phyloP scores from a whole-genome alignment of 495 filamentous ascomycete genomes.

The Penicillium angulare region DNA sequence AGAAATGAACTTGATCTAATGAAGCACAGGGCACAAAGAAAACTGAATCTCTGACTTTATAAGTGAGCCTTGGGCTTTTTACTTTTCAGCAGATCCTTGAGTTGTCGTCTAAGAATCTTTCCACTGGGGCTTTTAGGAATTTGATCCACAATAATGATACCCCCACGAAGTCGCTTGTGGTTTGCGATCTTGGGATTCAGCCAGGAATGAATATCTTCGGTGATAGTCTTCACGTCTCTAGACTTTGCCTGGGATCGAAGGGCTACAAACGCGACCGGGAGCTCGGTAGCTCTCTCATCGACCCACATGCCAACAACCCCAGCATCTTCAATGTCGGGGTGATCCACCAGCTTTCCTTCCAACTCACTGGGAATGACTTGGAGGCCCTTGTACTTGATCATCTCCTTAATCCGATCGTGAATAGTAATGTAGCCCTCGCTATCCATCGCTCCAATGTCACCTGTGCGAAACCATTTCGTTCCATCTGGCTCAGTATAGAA shows the following conservation, averaged over 20 bases:
- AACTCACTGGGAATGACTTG: slow-evolving; percentile 79
- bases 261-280: slow-evolving; percentile 73
- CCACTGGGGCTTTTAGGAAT: slow-evolving; percentile 77
- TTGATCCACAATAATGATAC: slow-evolving; percentile 67
- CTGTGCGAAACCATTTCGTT: slow-evolving; percentile 57
- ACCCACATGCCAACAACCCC: slow-evolving; percentile 67
- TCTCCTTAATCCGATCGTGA: slow-evolving; percentile 73
- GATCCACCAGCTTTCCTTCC: slow-evolving; percentile 63
- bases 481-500: slow-evolving; percentile 47
- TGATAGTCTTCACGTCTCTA: slow-evolving; percentile 31
- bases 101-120: slow-evolving; percentile 72
- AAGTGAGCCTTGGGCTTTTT: slow-evolving; percentile 15
- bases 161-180: slow-evolving; percentile 72
- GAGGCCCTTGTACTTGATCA: slow-evolving; percentile 79
- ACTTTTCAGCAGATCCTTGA: slow-evolving; percentile 38
- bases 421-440: slow-evolving; percentile 55
- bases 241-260: slow-evolving; percentile 33
- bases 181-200: slow-evolving; percentile 53
- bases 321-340: slow-evolving; percentile 67
- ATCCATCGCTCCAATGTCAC: slow-evolving; percentile 54
- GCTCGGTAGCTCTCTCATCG: slow-evolving; percentile 62
- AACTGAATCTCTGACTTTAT: no score
- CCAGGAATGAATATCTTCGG: slow-evolving; percentile 28
- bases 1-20: no score
- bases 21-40: no score